These are phyloP conservation scores for Thelonectria rubi DNA, from an alignment of 2,329 filamentous ascomycete genomes.

Conservation along the genomic window DNA sequence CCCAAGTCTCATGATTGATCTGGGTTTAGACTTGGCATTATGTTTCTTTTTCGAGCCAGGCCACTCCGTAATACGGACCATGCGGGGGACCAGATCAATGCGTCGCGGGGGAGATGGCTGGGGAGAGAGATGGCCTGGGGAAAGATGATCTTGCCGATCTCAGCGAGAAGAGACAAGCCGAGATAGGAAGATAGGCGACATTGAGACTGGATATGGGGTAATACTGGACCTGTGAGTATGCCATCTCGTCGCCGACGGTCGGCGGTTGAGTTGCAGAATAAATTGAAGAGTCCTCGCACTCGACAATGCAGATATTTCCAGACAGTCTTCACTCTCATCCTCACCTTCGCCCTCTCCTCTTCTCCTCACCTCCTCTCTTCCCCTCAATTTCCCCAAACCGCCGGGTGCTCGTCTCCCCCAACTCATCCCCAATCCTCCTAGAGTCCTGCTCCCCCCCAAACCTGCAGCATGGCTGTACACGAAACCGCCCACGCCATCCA, in stretches of 20 bases:
- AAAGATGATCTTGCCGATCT: background rate
- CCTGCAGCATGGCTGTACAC: conserved; percentile 4
- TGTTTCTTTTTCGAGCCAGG: background rate
- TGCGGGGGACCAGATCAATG: background rate
- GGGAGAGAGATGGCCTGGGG: background rate
- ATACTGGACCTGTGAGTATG: background rate
- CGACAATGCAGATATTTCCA: background rate
- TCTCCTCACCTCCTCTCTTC: background rate
- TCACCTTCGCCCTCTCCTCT: background rate
- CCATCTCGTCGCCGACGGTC: background rate
- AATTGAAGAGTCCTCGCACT: background rate
- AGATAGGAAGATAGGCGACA: background rate
- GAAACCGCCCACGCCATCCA: conserved; percentile 21
- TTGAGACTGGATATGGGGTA: background rate
- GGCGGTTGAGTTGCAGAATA: background rate
- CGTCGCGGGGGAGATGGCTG: background rate
- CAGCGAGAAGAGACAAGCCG: background rate
- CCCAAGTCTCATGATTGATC: background rate
- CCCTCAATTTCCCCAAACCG: background rate
- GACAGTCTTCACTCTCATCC: background rate
- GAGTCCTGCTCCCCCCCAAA: background rate
- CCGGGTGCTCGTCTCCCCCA: background rate
- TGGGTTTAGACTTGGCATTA: background rate
- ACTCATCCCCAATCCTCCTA: background rate
- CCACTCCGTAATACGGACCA: background rate